phyloP scores from a whole-genome alignment of 2,329 filamentous ascomycete species.

The Aureobasidium sp. region DNA sequence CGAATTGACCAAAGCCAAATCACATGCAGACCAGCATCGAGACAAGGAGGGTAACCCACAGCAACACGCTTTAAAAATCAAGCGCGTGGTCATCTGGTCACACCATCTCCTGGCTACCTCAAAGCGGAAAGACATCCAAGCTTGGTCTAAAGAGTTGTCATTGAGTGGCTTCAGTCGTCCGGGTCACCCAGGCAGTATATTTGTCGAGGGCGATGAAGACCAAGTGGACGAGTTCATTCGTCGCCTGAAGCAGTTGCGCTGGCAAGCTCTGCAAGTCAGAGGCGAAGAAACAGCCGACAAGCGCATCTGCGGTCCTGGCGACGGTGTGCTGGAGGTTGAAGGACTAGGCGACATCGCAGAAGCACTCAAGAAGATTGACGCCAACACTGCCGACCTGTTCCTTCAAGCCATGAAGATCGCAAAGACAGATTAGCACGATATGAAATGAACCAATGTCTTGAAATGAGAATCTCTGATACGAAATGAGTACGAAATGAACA shows the following conservation, averaged over 20 bases:
- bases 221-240: slow-evolving; percentile 18
- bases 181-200: slow-evolving; percentile 18
- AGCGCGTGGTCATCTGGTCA: slow-evolving; percentile 18
- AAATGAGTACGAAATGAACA: slow-evolving; percentile 4
- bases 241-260: slow-evolving; percentile 17
- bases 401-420: slow-evolving; percentile 20
- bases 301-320: slow-evolving; percentile 2
- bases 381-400: slow-evolving; percentile 16
- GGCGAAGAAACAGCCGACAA: slow-evolving; percentile 13
- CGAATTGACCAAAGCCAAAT: not conserved
- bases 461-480: not conserved
- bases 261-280: slow-evolving; percentile 19
- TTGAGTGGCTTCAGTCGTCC: slow-evolving; percentile 17
- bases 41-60: not conserved
- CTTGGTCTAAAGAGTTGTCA: slow-evolving; percentile 17
- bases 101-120: slow-evolving; percentile 20
- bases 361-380: slow-evolving; percentile 11
- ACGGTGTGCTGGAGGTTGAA: slow-evolving; percentile 18
- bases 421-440: slow-evolving; percentile 3
- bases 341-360: slow-evolving; percentile 17
- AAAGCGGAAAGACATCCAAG: slow-evolving; percentile 17
- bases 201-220: slow-evolving; percentile 16
- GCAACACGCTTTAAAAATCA: slow-evolving; percentile 3
- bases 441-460: not conserved
- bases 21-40: not conserved